phyloP scores from a whole-genome alignment of 306 rosid genomes.

The Lathyrus sativus region DNA sequence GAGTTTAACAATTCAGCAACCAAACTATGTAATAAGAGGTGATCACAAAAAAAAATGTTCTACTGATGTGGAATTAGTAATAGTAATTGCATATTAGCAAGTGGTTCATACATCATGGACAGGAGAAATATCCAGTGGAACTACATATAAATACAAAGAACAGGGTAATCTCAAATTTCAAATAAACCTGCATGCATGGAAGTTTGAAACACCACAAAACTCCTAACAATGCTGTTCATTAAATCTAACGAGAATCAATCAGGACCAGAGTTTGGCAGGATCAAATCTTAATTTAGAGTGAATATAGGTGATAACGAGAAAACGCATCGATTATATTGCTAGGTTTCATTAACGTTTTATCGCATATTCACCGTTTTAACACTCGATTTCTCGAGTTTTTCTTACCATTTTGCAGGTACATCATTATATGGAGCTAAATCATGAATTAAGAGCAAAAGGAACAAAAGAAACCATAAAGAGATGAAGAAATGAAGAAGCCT shows the following conservation, averaged over 20 bases:
- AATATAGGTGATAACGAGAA: too few species aligned
- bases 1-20: constrained; percentile 42
- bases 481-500: too few species aligned
- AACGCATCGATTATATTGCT: too few species aligned
- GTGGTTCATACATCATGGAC: constrained; percentile 23
- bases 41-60: neutral
- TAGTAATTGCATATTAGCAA: neutral
- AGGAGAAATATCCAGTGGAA: constrained; percentile 20
- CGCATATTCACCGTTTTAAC: too few species aligned
- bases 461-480: too few species aligned
- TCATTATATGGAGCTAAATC: too few species aligned
- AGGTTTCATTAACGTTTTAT: too few species aligned
- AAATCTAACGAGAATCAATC: neutral
- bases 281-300: constrained; percentile 3
- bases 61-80: too few species aligned
- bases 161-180: constrained; percentile 10
- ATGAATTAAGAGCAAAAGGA: too few species aligned
- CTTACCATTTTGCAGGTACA: too few species aligned
- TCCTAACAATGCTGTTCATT: neutral
- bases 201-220: constrained; percentile 21
- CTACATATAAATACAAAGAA: constrained; percentile 7
- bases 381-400: too few species aligned
- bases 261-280: neutral
- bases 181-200: neutral
- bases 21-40: constrained; percentile 24